These are phyloP conservation scores for Suillus lakei DNA, from an alignment of 768 basidiomycete species.

Conservation along the genomic window DNA sequence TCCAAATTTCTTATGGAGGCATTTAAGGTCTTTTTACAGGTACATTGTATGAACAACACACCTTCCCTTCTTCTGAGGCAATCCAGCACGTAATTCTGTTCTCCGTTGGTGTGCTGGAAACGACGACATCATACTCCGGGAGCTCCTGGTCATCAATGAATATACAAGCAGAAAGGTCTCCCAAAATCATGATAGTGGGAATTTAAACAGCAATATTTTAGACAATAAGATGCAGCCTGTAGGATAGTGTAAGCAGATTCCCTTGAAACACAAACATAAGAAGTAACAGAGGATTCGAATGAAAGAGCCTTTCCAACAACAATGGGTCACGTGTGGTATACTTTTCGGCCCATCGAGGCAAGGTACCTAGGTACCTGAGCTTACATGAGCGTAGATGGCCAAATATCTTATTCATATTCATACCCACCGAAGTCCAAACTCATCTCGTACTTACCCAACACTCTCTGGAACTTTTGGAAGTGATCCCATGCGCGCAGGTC, in stretches of 20 bases:
- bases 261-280: too few species aligned
- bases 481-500: too few species aligned
- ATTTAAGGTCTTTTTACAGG: not conserved
- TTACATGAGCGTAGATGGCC: too few species aligned
- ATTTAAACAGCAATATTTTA: not conserved
- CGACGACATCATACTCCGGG: conserved; percentile 20
- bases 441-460: too few species aligned
- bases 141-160: conserved; percentile 19
- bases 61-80: conserved; percentile 26
- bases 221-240: not conserved
- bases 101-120: conserved; percentile 4
- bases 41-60: not conserved
- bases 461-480: too few species aligned
- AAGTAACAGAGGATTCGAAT: too few species aligned
- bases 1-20: conserved; percentile 14
- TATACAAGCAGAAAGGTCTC: conserved; percentile 16
- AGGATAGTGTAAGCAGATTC: not conserved
- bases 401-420: too few species aligned
- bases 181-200: conserved; percentile 22
- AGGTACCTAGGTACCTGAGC: too few species aligned
- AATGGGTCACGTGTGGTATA: too few species aligned
- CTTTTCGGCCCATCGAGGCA: too few species aligned
- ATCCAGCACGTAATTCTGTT: conserved; percentile 27
- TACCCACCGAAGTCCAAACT: too few species aligned
- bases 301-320: too few species aligned